These are phyloP conservation scores for Wickerhamomyces sp. DNA, from an alignment of 1,139 yeast genomes.

Conservation along the genomic window DNA sequence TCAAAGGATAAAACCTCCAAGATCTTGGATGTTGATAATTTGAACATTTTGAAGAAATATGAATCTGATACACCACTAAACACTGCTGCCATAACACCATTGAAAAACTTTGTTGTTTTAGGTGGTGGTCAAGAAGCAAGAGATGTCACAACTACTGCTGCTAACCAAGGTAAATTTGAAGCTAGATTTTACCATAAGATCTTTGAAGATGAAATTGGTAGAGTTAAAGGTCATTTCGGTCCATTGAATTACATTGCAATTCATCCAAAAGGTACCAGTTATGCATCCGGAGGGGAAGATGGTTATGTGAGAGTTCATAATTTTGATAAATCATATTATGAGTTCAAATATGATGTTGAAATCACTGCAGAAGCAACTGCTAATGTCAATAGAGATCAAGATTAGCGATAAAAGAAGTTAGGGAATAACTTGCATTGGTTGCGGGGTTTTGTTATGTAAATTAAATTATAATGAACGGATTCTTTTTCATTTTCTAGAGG, in stretches of 20 bases:
- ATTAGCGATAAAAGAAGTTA: background rate
- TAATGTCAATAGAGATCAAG: constrained; percentile 7
- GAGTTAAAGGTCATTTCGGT: constrained; percentile 98
- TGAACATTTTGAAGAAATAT: constrained; percentile 69
- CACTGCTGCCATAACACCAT: constrained; percentile 90
- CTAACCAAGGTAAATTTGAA: constrained; percentile 94
- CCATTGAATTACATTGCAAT: constrained; percentile 92
- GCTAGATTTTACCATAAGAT: constrained; percentile 94
- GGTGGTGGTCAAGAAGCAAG: constrained; percentile 99
- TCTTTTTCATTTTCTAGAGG: background rate
- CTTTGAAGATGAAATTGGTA: constrained; percentile 92
- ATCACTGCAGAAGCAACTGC: constrained; percentile 55
- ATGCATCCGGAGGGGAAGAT: constrained; percentile 97
- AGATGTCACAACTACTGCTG: constrained; percentile 93
- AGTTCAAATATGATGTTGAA: constrained; percentile 89
- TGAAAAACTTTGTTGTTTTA: constrained; percentile 83
- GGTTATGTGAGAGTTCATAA: constrained; percentile 94
- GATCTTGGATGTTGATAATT: constrained; percentile 71
- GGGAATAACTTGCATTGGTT: constrained; percentile 1
- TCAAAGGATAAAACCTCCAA: constrained; percentile 91
- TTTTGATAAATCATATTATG: constrained; percentile 88
- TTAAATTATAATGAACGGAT: background rate
- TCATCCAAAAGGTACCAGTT: constrained; percentile 91
- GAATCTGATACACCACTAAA: constrained; percentile 93
- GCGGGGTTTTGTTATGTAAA: background rate